Evolutionary conservation across 1,139 yeast species (phyloP).

Genomic region (Geotrichum klebahnii): DNA sequence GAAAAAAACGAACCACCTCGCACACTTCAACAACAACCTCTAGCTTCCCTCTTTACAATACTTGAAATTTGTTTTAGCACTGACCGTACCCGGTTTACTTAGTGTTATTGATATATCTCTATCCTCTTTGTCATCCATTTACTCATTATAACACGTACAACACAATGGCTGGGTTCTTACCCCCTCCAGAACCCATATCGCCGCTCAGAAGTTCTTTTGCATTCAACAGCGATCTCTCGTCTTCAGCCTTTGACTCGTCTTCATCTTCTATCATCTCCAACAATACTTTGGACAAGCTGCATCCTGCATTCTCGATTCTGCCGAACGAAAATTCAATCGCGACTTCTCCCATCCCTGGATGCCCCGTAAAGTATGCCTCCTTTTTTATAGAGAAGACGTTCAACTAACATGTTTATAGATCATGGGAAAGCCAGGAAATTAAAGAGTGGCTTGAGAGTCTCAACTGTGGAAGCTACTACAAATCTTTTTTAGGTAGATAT

Average conservation of each 20-base stretch:
- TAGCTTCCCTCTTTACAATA: too few species aligned
- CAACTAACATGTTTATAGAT: background rate
- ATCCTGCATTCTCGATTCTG: background rate
- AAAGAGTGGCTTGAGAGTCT: slow-evolving; percentile 36
- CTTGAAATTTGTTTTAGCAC: too few species aligned
- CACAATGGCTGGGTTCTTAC: slow-evolving; percentile 30
- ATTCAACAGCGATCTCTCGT: slow-evolving; percentile 20
- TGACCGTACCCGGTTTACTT: too few species aligned
- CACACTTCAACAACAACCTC: too few species aligned
- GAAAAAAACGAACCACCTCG: too few species aligned
- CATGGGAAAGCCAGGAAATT: slow-evolving; percentile 26
- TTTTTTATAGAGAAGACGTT: too few species aligned
- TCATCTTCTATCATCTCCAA: background rate
- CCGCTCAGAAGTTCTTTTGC: slow-evolving; percentile 32
- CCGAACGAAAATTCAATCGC: background rate
- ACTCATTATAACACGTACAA: background rate
- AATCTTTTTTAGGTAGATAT: slow-evolving; percentile 26
- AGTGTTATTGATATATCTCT: background rate
- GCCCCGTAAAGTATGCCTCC: too few species aligned
- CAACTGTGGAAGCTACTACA: slow-evolving; percentile 29
- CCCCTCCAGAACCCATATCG: slow-evolving; percentile 33
- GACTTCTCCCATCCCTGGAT: background rate
- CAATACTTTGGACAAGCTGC: background rate
- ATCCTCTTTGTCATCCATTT: background rate
- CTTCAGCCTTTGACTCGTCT: slow-evolving; percentile 15